phyloP scores from a whole-genome alignment of 208 protist species.

The Crithidia brevicula region DNA sequence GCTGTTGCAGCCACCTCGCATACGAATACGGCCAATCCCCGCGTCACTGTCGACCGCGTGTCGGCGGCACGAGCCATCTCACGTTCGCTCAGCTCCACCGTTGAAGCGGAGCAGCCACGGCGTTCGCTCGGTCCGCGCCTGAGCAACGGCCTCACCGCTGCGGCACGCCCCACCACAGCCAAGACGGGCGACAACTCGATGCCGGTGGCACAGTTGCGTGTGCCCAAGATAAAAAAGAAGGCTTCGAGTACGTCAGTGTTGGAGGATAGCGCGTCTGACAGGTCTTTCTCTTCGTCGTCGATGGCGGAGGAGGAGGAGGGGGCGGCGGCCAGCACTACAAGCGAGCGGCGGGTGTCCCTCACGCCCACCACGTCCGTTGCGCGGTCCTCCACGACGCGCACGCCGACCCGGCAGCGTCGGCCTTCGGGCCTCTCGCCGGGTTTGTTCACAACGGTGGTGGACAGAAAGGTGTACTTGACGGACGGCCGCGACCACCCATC shows the following conservation, averaged over 20 bases:
- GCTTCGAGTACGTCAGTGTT: background rate
- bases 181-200: background rate
- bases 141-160: background rate
- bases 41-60: background rate
- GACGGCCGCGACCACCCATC: constrained; percentile 13
- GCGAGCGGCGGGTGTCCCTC: background rate
- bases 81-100: constrained; percentile 4
- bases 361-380: background rate
- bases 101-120: background rate
- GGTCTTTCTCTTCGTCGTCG: background rate
- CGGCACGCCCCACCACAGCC: background rate
- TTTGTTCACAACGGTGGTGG: constrained; percentile 12
- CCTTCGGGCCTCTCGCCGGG: constrained; percentile 12
- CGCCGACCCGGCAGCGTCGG: background rate
- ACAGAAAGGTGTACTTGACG: constrained; percentile 10
- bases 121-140: background rate
- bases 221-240: too few relatives aligned
- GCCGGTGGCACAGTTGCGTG: background rate
- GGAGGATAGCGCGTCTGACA: background rate
- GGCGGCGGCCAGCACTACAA: background rate
- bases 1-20: background rate
- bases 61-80: background rate
- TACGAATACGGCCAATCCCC: background rate
- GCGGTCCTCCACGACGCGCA: background rate
- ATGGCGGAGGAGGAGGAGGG: background rate